Evolutionary conservation across 441 rosid genomes (phyloP).

Genomic region (Erodium moschatum): DNA sequence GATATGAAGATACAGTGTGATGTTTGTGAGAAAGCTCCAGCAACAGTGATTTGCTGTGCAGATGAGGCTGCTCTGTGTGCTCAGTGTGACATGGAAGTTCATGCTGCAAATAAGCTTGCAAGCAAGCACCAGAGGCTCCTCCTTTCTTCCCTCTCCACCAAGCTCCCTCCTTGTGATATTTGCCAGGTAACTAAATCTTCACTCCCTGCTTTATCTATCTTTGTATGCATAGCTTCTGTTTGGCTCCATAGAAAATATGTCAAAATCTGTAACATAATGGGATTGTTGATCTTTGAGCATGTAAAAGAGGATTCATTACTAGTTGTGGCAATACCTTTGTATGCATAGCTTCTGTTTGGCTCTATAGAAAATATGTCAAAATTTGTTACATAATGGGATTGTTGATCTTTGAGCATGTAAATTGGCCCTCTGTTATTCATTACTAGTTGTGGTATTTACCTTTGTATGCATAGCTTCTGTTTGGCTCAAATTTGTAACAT

Average conservation of each 20-base stretch:
- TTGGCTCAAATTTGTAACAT: too few relatives aligned
- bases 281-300: not conserved
- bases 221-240: not conserved
- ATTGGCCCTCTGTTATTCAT: too few relatives aligned
- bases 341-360: not conserved
- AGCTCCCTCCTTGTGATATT: conserved; percentile 60
- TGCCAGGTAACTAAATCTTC: conserved; percentile 37
- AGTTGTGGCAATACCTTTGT: too few relatives aligned
- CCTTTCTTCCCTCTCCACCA: conserved; percentile 44
- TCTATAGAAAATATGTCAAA: not conserved
- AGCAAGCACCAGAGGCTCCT: conserved; percentile 73
- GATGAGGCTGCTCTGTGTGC: conserved; percentile 73
- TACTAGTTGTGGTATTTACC: too few relatives aligned
- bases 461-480: too few relatives aligned
- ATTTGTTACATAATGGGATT: too few relatives aligned
- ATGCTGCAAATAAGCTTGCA: conserved; percentile 63
- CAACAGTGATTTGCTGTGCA: conserved; percentile 66
- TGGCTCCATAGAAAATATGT: not conserved
- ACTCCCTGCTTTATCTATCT: not conserved
- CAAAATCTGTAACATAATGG: not conserved
- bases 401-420: too few relatives aligned
- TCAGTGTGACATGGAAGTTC: conserved; percentile 54
- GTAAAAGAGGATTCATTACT: not conserved
- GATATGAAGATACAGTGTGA: conserved; percentile 72
- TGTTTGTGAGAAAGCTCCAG: conserved; percentile 68